Conservation (phyloP, 1,139 yeast species). For the Pichia inconspicua region DNA sequence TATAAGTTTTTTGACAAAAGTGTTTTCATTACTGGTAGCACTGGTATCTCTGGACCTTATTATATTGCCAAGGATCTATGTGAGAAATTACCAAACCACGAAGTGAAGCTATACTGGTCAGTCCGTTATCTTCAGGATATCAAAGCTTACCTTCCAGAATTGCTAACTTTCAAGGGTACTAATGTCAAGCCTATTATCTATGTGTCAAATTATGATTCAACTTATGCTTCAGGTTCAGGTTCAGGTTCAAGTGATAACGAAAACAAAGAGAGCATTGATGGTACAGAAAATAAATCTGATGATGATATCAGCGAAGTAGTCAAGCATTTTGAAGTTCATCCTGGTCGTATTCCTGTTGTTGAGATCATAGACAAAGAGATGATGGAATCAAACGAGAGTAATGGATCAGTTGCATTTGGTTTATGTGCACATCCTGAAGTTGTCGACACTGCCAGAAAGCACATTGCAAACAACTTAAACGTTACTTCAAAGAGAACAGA, state of each 20-base stretch:
- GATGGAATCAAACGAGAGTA: conserved; percentile 24
- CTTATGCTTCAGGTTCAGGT: not conserved
- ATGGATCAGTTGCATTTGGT: conserved; percentile 38
- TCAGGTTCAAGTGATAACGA: conserved; percentile 7
- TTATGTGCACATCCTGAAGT: conserved; percentile 45
- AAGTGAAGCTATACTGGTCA: conserved; percentile 41
- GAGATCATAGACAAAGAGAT: conserved; percentile 34
- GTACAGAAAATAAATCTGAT: not conserved
- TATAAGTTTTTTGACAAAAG: conserved; percentile 48
- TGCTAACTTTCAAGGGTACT: conserved; percentile 30
- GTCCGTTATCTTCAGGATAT: conserved; percentile 41
- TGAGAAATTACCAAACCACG: conserved; percentile 23
- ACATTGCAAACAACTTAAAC: conserved; percentile 21
- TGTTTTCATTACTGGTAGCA: conserved; percentile 61
- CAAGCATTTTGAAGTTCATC: conserved; percentile 32
- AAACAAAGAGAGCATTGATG: conserved; percentile 2
- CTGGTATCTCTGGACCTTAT: conserved; percentile 56
- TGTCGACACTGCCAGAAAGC: conserved; percentile 41
- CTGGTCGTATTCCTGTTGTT: conserved; percentile 41
- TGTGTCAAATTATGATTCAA: conserved; percentile 31
- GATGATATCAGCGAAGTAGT: not conserved
- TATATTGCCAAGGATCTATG: conserved; percentile 28
- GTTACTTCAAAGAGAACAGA: conserved; percentile 17
- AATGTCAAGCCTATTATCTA: conserved; percentile 34
- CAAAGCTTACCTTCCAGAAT: conserved; percentile 45